phyloP scores from a whole-genome alignment of 108 stramenopile species.

The Aurantiochytrium sp. region DNA sequence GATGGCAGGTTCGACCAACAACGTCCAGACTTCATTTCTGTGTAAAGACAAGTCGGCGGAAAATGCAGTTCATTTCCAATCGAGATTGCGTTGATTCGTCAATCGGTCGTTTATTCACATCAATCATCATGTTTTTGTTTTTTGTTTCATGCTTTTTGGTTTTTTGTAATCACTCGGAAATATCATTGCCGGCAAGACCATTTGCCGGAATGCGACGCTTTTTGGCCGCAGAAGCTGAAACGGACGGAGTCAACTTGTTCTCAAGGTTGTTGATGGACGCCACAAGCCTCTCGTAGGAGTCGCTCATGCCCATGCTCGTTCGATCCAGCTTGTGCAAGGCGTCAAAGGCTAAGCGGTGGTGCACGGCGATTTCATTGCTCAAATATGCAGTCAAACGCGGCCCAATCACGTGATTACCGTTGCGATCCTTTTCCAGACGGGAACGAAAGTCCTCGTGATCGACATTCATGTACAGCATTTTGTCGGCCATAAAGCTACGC shows the following conservation, averaged over 20 bases:
- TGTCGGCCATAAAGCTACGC: neutral
- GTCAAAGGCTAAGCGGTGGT: neutral
- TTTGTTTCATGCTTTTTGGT: no score
- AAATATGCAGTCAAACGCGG: neutral
- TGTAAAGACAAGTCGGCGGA: no score
- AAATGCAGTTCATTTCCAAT: no score
- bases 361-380: neutral
- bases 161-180: no score
- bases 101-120: no score
- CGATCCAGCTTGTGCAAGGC: neutral
- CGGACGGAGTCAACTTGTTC: neutral
- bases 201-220: neutral
- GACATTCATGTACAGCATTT: neutral
- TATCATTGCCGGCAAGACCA: no score
- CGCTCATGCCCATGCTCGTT: neutral
- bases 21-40: no score
- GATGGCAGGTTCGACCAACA: no score
- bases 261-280: neutral
- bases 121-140: no score
- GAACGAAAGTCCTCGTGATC: neutral
- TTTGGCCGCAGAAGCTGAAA: neutral
- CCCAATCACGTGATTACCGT: neutral
- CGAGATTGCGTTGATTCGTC: no score
- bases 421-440: neutral
- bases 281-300: neutral